Conservation (phyloP, 371 early-diverging fungal genomes). For the Funneliformis caledonium region DNA sequence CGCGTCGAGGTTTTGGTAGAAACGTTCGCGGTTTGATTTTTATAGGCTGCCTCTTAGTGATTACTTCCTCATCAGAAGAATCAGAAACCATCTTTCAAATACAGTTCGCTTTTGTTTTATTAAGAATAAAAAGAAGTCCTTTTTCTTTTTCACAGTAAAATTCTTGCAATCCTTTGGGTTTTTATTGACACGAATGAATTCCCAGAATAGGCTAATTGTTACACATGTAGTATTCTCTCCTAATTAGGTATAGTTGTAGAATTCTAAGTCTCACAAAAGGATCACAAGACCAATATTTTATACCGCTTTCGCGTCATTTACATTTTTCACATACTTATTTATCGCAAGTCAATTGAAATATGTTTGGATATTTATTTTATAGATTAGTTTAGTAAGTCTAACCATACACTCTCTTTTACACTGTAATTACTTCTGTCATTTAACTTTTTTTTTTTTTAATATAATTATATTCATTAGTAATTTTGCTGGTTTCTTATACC, state of each 20-base stretch:
- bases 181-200: neutral
- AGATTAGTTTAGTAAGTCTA: neutral
- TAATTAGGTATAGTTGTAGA: too few relatives aligned
- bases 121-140: too few relatives aligned
- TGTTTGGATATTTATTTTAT: conserved; percentile 20
- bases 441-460: neutral
- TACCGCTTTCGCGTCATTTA: too few relatives aligned
- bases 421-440: neutral
- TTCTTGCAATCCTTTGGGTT: too few relatives aligned
- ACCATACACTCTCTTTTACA: neutral
- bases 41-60: neutral
- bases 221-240: neutral
- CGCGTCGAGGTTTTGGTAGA: conserved; percentile 28
- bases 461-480: neutral
- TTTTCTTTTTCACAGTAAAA: too few relatives aligned
- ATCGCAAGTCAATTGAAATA: neutral
- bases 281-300: too few relatives aligned
- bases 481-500: conserved; percentile 40
- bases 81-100: too few relatives aligned
- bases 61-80: conserved; percentile 34
- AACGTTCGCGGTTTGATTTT: conserved; percentile 33
- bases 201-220: neutral
- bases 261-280: too few relatives aligned
- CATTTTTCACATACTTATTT: too few relatives aligned
- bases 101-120: too few relatives aligned